These are phyloP conservation scores for Globisporangium ultimum DNA, from an alignment of 352 stramenopile species.

Conservation along the genomic window DNA sequence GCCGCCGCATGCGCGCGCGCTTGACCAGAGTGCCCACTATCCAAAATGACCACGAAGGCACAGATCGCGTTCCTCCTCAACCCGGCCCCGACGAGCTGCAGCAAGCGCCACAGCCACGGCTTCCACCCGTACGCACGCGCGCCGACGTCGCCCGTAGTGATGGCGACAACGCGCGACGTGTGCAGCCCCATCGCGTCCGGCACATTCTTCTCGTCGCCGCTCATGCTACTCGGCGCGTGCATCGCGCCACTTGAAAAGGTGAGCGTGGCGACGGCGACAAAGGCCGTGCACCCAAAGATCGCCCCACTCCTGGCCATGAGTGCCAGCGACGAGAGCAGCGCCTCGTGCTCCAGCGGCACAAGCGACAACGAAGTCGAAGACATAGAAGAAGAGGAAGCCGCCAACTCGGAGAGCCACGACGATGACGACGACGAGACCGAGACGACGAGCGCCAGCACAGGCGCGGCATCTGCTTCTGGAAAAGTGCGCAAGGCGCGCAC, in stretches of 20 bases:
- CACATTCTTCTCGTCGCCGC: constrained; percentile 23
- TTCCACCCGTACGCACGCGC: constrained; percentile 8
- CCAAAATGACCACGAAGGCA: constrained; percentile 35
- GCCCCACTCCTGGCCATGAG: constrained; percentile 6
- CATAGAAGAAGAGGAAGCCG: constrained; percentile 4
- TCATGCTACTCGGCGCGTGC: constrained; percentile 31
- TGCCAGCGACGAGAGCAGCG: constrained; percentile 10
- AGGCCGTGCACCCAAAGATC: constrained; percentile 9
- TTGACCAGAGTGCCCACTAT: not conserved
- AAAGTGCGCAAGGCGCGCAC: constrained; percentile 40
- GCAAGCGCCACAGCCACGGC: constrained; percentile 6
- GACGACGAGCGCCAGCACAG: not conserved
- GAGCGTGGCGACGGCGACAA: constrained; percentile 13
- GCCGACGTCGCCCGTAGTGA: constrained; percentile 18
- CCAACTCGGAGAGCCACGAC: not conserved
- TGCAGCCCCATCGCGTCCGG: constrained; percentile 14
- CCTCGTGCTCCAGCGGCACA: constrained; percentile 9
- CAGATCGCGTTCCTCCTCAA: constrained; percentile 49
- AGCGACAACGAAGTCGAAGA: constrained; percentile 24
- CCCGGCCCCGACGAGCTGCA: constrained; percentile 16
- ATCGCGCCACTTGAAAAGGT: constrained; percentile 27
- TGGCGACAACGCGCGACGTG: constrained; percentile 18
- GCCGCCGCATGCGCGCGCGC: not conserved
- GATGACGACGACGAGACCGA: constrained; percentile 13
- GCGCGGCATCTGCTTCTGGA: not conserved